Base-by-base conservation (phyloP, 257 asterid genomes). In the Gynochthodes officinalis region DNA sequence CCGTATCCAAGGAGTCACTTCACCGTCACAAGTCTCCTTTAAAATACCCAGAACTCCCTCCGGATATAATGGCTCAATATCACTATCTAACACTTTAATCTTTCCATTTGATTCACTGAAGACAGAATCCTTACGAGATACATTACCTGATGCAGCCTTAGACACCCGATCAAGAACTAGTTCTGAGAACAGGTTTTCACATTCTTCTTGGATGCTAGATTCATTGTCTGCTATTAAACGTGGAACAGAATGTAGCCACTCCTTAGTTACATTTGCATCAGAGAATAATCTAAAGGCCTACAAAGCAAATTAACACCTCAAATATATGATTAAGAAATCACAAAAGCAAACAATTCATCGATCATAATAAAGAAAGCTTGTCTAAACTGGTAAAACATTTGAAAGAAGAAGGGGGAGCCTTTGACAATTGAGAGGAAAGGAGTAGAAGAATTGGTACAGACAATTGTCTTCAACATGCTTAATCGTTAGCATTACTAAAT, bases 181-280 rank as follows among this genome's bases (percentile, higher is more conserved):
- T 82, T 94, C 99, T 32, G 86, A 80, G 71, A 94, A 94, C 60
- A 94, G 85, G 81, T 75, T 88, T 84, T 90, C 96, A 33, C 98
- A 91, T 84, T 94, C 99, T 79, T 94, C 99, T 80, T 94, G 99
- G 63, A 94, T 87, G 91, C 98, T 85, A 67, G 97, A 82, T 86
- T 94, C 99, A 55, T 89, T 90, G 75, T 94, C 99, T 28, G 78
- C 43, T 73, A 91, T 87, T 60, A 90, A 81, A 73, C 93, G 98
- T 21, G 92, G 96, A 75, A 87, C 77, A 40, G 98, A 85, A 86
- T 86, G 95, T 76, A 94, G 78, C 99, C 99, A 94, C 87, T 91
- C 97, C 81, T 82, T 94, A 44, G 84, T 81, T 73, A 94, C 87
- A 40, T 57, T 72, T 48, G 19, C 77, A 75, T 73, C 87, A 59